Base-by-base conservation (phyloP, 306 rosid genomes). In the apple (Malus domestica) region DNA sequence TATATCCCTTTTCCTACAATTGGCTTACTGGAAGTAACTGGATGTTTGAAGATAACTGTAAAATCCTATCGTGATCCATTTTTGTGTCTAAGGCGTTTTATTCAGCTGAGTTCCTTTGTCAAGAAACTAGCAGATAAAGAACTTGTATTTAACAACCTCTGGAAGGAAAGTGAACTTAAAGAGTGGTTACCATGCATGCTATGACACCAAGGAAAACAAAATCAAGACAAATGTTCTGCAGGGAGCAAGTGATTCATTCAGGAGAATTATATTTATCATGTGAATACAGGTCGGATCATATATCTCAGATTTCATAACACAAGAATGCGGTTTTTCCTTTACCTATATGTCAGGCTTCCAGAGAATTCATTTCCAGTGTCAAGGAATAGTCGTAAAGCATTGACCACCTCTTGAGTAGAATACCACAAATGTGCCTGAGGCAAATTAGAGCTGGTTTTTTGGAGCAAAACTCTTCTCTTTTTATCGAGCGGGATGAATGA, bases 351-450 rank as follows among this genome's bases (percentile, higher is more conserved):
- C 60, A 83, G 82, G 80, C 97, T 92, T 86, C 89, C 89, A 62
- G 80, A 59, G 58, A 90, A 82, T 67, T 85, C 77, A 81, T 80
- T 80, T 70, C 92, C 90, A 35, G 89, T 93, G 67, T 83, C 84
- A 57, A 89, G 83, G 74, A 92, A 86, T 35, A 95, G 84, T 70
- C 79, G 78, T 74, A 92, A 81, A 71, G 95, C 97, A 23, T 79
- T 81, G 84, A 90, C 83, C 82, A 85, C 96, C 45, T 86, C 85
- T 70, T 82, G 75, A 12, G 92, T 79, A 16, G 92, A 84, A 86
- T 95, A 92, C 98, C 98, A 95, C 85, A 95, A 81, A 89, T 95
- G 98, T 70, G 96, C 88, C 75, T 81, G 78, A 18, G 89, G 95
- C 81, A 87, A 72, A 44, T 70, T 76, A 14, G 87, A 76, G 49